Percentiles rank a stretch among this genome's conserved stretches.
These are phyloP conservation scores for Neurospora pannonica DNA, from an alignment of 495 filamentous ascomycete genomes.

Conservation along the genomic window DNA sequence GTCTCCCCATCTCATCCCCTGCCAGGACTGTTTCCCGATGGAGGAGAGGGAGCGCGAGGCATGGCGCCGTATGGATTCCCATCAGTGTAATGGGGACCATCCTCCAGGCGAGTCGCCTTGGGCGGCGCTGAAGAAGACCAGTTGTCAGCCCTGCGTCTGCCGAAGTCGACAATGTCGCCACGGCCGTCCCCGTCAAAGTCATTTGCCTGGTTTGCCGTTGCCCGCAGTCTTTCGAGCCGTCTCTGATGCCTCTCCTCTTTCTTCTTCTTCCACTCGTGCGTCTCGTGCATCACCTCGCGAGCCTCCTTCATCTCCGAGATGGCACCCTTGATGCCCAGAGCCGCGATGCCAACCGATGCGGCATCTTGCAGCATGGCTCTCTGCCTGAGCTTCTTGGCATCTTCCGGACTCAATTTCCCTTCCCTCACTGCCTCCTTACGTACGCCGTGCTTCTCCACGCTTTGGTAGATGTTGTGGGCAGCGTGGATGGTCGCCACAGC, in stretches of 20 bases:
- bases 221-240: conserved; percentile 28
- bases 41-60: conserved; percentile 26
- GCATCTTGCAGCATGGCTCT: conserved; percentile 69
- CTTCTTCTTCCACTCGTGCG: conserved; percentile 34
- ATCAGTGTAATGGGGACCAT: conserved; percentile 39
- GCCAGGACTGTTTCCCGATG: conserved; percentile 29
- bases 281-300: conserved; percentile 29
- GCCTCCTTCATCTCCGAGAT: conserved; percentile 53
- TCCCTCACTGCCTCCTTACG: conserved; percentile 61
- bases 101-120: conserved; percentile 23
- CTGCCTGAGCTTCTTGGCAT: conserved; percentile 64
- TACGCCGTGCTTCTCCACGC: conserved; percentile 63
- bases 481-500: conserved; percentile 86
- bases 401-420: conserved; percentile 61
- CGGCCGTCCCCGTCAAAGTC: conserved; percentile 8
- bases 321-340: conserved; percentile 76
- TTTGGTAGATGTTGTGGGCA: conserved; percentile 67
- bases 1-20: conserved; percentile 21
- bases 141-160: conserved; percentile 34
- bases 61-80: conserved; percentile 41
- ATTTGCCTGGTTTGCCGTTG: conserved; percentile 1
- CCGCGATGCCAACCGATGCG: conserved; percentile 73
- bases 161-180: conserved; percentile 12
- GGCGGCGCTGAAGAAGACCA: conserved; percentile 28
- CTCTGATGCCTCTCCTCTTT: conserved; percentile 29